phyloP scores from a whole-genome alignment of 805 yeast genomes.

The Lachancea lanzarotensis region DNA sequence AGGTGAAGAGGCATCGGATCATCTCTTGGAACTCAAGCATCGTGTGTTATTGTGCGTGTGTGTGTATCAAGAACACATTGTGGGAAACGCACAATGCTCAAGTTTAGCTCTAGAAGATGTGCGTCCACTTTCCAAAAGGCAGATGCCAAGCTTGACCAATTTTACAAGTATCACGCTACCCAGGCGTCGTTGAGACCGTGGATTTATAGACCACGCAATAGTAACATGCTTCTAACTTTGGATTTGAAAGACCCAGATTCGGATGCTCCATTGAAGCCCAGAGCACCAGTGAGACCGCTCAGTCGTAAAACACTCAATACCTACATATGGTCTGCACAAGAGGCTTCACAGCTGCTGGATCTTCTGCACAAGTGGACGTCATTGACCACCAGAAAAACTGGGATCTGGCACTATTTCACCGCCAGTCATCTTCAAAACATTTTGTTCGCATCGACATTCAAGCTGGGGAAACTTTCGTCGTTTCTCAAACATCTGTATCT shows the following conservation, averaged over 20 bases:
- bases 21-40: too few species aligned
- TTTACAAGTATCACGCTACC: constrained; percentile 32
- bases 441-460: constrained; percentile 22
- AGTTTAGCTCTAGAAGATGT: constrained; percentile 26
- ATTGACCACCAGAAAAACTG: constrained; percentile 21
- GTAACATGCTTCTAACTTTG: constrained; percentile 34
- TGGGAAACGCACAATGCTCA: constrained; percentile 24
- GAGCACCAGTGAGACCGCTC: constrained; percentile 29
- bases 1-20: too few species aligned
- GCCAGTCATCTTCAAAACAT: constrained; percentile 21
- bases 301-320: constrained; percentile 22
- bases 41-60: too few species aligned
- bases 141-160: constrained; percentile 27
- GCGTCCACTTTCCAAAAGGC: constrained; percentile 16
- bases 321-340: constrained; percentile 20
- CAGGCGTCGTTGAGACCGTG: constrained; percentile 32
- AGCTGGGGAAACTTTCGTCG: constrained; percentile 19
- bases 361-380: constrained; percentile 26
- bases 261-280: constrained; percentile 31
- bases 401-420: constrained; percentile 22
- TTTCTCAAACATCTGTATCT: constrained; percentile 18
- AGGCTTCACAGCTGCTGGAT: constrained; percentile 17
- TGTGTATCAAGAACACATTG: too few species aligned
- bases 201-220: constrained; percentile 37
- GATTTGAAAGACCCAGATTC: constrained; percentile 35